A percentile compares a stretch with the other conserved stretches of the same genome.
Conservation (phyloP, 495 filamentous ascomycete genomes). For the Choiromyces venosus region DNA sequence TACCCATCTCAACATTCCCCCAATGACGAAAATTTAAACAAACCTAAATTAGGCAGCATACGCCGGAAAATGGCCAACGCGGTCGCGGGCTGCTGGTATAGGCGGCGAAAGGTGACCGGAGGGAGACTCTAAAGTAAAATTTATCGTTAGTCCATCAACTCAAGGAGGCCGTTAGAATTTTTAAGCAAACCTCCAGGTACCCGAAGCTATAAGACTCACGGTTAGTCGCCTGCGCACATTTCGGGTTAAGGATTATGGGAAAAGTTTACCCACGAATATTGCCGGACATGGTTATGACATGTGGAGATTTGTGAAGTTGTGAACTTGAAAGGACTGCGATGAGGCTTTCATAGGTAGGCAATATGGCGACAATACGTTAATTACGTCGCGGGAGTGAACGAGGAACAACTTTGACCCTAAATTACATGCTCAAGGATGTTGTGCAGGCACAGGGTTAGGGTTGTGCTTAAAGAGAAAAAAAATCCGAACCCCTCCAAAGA, state of each 20-base stretch:
- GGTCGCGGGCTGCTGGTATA: conserved; percentile 94
- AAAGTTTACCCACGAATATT: conserved; percentile 36
- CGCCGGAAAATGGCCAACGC: conserved; percentile 92
- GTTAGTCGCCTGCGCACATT: conserved; percentile 10
- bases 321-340: background rate
- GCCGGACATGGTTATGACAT: conserved; percentile 25
- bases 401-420: background rate
- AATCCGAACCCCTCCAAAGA: conserved; percentile 1
- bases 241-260: background rate
- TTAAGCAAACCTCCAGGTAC: conserved; percentile 30
- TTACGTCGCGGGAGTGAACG: background rate
- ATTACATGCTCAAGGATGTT: background rate
- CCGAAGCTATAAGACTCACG: conserved; percentile 24
- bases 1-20: background rate
- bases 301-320: background rate
- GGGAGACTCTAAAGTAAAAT: conserved; percentile 59
- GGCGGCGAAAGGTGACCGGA: conserved; percentile 74
- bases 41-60: conserved; percentile 90
- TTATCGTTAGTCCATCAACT: conserved; percentile 4
- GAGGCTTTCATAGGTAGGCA: conserved; percentile 1
- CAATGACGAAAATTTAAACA: conserved; percentile 26
- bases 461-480: background rate
- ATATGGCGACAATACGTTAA: background rate
- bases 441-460: conserved; percentile 3
- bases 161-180: background rate